Evolutionary conservation across 495 filamentous ascomycete species (phyloP), one percentile per base, ranked within the genome.

Genomic region (Neurospora pannonica): DNA sequence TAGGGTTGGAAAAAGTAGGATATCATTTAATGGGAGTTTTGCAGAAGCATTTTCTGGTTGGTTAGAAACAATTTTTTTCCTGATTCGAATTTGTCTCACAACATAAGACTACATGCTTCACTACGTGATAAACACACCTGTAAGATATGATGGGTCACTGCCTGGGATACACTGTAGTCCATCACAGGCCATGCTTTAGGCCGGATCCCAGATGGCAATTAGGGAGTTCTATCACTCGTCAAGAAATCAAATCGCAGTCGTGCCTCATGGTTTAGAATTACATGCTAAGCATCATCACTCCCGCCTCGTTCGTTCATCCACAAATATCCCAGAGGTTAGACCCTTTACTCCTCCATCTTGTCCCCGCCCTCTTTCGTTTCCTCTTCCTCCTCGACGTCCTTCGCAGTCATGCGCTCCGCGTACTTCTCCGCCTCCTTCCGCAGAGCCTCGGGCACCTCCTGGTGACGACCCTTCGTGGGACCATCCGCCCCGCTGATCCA

Each of bases 391-490:
- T 93, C 92, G 24, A 92, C 90, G 43, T 93, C 91, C 73, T 91
- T 93, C 21, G 93, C 92, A 78, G 94, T 82, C 39, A 88, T 86
- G 85, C 90, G 91, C 87, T 93, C 94, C n/a, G 94, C 93, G 76
- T 90, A 86, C 80, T 87, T 89, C 86, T 98, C 95, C 17, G 97
- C 96, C 85, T 98, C 95, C 79, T 97, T 95, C 28, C 92, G 85
- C 48, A 98, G 83, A 72, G 91, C 91, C 85, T 92, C 93, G 73
- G 96, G 96, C 60, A 99, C 96, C 81, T 95, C 93, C 82, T 94
- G 89, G 79, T 99, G 96, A 75, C 88, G 89, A 71, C 94, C 94
- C 83, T 95, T 94, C 43, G 94, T 97, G n/a, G 93, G 92, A 17
- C 93, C 94, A 62, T 92, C 89, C 60, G 89, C 78, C 28, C 87